These are phyloP conservation scores for Aureobasidium pullulans DNA, from an alignment of 2,329 filamentous ascomycete species.

Conservation along the genomic window DNA sequence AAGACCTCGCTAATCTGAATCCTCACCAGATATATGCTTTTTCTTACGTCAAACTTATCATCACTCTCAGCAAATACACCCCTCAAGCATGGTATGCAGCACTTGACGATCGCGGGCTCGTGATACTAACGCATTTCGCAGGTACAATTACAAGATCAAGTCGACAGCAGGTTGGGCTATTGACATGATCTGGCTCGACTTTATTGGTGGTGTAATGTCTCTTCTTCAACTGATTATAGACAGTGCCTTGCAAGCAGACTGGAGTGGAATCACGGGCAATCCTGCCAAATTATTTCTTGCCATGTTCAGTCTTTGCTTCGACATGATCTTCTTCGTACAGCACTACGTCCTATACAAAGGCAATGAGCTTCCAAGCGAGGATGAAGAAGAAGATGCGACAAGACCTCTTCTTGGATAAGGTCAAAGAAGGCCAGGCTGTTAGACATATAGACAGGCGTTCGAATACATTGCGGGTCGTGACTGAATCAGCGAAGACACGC, in stretches of 20 bases:
- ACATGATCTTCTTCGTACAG: constrained; percentile 77
- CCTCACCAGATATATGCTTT: constrained; percentile 53
- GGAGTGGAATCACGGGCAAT: constrained; percentile 80
- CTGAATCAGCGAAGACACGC: too few species aligned
- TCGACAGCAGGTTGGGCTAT: constrained; percentile 73
- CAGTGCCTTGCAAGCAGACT: constrained; percentile 75
- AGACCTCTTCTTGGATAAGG: constrained; percentile 1
- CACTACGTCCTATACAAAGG: constrained; percentile 72
- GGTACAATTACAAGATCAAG: constrained; percentile 66
- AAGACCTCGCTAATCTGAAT: constrained; percentile 14
- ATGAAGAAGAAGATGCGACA: background rate
- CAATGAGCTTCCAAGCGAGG: constrained; percentile 20
- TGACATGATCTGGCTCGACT: constrained; percentile 67
- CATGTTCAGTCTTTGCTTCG: constrained; percentile 80
- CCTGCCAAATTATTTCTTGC: constrained; percentile 82
- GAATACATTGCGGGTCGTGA: too few species aligned
- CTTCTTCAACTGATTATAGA: constrained; percentile 77
- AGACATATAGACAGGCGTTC: background rate
- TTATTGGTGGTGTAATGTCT: constrained; percentile 73
- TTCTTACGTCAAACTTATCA: constrained; percentile 80
- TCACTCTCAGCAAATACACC: constrained; percentile 88
- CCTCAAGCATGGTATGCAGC: constrained; percentile 64
- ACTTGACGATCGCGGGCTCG: background rate
- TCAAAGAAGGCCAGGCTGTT: background rate
- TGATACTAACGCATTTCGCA: background rate